Percentiles rank a stretch among this genome's conserved stretches.
Evolutionary conservation across 495 filamentous ascomycete species (phyloP).

Genomic region (Amphirosellinia nigrospora): DNA sequence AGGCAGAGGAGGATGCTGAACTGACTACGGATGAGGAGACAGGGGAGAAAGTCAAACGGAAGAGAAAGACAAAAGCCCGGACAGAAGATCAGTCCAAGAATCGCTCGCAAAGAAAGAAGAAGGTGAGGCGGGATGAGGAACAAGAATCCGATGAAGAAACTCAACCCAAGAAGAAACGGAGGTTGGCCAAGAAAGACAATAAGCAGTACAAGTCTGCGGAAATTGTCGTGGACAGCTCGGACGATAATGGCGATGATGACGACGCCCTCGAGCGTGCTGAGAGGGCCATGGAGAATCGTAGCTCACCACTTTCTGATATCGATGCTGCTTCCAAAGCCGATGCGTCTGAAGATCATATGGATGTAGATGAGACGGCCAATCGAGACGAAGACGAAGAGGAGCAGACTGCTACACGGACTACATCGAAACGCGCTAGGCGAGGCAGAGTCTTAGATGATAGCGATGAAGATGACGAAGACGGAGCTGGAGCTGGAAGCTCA

Average conservation of each 20-base stretch:
- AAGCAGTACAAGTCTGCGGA: slow-evolving; percentile 81
- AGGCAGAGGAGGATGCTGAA: slow-evolving; percentile 80
- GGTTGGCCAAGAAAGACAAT: slow-evolving; percentile 60
- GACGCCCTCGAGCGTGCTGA: slow-evolving; percentile 53
- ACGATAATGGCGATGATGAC: slow-evolving; percentile 38
- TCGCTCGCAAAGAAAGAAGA: slow-evolving; percentile 71
- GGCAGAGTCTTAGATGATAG: slow-evolving; percentile 54
- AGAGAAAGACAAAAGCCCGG: slow-evolving; percentile 59
- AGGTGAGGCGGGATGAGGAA: slow-evolving; percentile 60
- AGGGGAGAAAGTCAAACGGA: slow-evolving; percentile 74
- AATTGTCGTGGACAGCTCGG: slow-evolving; percentile 74
- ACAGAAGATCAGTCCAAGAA: slow-evolving; percentile 54
- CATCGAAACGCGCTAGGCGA: slow-evolving; percentile 43
- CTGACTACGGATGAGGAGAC: slow-evolving; percentile 78
- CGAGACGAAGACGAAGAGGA: slow-evolving; percentile 51
- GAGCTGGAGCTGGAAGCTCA: slow-evolving; percentile 13
- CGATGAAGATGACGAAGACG: slow-evolving; percentile 49
- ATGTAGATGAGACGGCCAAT: slow-evolving; percentile 42
- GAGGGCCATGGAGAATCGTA: slow-evolving; percentile 40
- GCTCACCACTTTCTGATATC: slow-evolving; percentile 35
- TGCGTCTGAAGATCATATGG: slow-evolving; percentile 40
- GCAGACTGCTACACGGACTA: slow-evolving; percentile 31
- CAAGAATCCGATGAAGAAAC: slow-evolving; percentile 52
- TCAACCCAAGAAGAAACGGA: slow-evolving; percentile 65
- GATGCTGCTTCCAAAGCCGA: slow-evolving; percentile 37